These are phyloP conservation scores for Arthroderma sp. DNA, from an alignment of 2,329 filamentous ascomycete species.

Conservation along the genomic window DNA sequence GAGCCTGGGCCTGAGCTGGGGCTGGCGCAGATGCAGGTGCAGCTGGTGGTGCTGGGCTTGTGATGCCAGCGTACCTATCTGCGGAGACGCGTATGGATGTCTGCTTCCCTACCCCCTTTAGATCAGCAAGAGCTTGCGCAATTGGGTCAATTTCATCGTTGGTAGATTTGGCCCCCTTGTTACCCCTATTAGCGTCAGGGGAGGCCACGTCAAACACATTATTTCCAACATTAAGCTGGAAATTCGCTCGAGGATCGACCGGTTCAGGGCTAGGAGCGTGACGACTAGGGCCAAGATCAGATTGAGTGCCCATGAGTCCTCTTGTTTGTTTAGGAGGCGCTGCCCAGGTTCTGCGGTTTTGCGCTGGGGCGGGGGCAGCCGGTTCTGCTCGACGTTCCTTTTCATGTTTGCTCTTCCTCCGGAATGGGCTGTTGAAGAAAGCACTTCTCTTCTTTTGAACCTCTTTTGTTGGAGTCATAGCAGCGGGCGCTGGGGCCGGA, in stretches of 20 bases:
- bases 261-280: constrained; percentile 57
- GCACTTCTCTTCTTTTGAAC: constrained; percentile 62
- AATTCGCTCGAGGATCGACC: constrained; percentile 80
- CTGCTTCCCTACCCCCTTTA: constrained; percentile 78
- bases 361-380: constrained; percentile 25
- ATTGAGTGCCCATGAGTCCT: constrained; percentile 13
- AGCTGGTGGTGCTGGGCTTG: constrained; percentile 56
- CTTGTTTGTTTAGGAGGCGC: constrained; percentile 14
- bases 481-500: constrained; percentile 24
- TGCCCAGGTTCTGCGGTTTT: constrained; percentile 43
- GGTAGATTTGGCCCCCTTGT: constrained; percentile 29
- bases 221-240: constrained; percentile 86
- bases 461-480: constrained; percentile 50
- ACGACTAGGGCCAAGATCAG: constrained; percentile 17
- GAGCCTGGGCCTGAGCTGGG: neutral
- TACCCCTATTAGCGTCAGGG: constrained; percentile 45
- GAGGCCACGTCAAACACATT: constrained; percentile 91
- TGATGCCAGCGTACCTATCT: constrained; percentile 86
- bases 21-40: neutral
- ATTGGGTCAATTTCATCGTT: constrained; percentile 72
- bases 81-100: constrained; percentile 77
- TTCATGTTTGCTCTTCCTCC: constrained; percentile 73
- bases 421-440: constrained; percentile 90
- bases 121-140: constrained; percentile 77
- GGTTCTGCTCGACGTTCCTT: constrained; percentile 43